Conservation (phyloP, 306 rosid species). For the Delonix regia region DNA sequence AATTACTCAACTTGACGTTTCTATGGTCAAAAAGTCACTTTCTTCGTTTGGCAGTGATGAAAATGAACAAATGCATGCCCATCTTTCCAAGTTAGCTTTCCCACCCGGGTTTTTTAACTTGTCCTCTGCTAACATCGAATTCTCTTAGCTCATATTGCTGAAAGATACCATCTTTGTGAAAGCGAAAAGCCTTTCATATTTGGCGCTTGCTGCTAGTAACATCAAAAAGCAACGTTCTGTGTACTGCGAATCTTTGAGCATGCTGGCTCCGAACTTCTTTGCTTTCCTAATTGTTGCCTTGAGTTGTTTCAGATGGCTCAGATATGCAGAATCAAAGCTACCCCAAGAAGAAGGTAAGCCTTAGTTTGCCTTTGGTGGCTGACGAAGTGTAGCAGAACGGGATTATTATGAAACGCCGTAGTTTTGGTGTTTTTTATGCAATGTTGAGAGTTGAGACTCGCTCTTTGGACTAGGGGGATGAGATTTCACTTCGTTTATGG, state of each 20-base stretch:
- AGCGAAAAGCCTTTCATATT: neutral
- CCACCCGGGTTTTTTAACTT: too few relatives aligned
- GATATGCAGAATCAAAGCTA: constrained; percentile 39
- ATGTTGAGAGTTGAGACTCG: neutral
- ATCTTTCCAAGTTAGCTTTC: too few relatives aligned
- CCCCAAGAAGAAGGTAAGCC: constrained; percentile 45
- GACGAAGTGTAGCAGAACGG: neutral
- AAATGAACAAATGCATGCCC: neutral
- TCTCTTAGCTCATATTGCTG: too few relatives aligned
- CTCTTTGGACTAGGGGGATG: neutral
- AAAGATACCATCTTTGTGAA: constrained; percentile 3
- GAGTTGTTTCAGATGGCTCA: constrained; percentile 34
- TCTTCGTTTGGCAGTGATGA: neutral
- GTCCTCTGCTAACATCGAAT: too few relatives aligned
- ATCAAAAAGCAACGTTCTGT: constrained; percentile 8
- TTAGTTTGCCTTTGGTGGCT: neutral
- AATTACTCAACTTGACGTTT: too few relatives aligned
- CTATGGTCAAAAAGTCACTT: too few relatives aligned
- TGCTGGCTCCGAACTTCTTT: constrained; percentile 28
- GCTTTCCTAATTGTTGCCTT: constrained; percentile 35
- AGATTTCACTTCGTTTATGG: neutral
- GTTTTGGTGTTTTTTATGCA: neutral
- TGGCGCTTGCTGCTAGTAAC: neutral
- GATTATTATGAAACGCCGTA: neutral
- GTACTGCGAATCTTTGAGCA: constrained; percentile 7